Evolutionary conservation across 2,329 filamentous ascomycete genomes (phyloP).

Genomic region (Colletotrichum sp.): DNA sequence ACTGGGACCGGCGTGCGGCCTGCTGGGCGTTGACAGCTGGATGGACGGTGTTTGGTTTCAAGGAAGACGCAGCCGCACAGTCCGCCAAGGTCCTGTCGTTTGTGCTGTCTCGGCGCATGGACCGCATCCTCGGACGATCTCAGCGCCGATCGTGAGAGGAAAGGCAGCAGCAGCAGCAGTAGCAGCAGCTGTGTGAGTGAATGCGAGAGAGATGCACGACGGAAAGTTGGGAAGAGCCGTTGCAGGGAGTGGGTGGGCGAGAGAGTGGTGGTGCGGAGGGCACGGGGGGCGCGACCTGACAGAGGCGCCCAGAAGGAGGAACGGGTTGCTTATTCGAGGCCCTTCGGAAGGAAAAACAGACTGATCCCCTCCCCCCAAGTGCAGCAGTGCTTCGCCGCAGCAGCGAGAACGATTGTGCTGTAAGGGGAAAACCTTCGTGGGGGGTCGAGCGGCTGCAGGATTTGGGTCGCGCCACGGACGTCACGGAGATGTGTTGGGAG

Average conservation of each 20-base stretch:
- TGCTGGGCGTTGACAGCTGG: conserved; percentile 3
- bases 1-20: not conserved
- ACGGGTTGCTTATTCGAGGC: not conserved
- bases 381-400: conserved; percentile 5
- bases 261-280: not conserved
- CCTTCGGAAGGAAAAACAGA: not conserved
- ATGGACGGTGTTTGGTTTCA: conserved; percentile 18
- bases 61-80: conserved; percentile 15
- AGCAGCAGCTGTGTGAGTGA: not conserved
- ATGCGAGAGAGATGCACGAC: not conserved
- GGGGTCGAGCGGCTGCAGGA: not conserved
- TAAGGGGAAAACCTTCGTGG: not conserved
- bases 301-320: not conserved
- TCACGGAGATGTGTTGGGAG: not conserved
- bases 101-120: conserved; percentile 11
- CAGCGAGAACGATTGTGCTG: not conserved
- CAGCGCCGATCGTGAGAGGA: conserved; percentile 6
- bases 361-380: not conserved
- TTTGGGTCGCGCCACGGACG: not conserved
- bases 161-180: not conserved
- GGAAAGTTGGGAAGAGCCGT: not conserved
- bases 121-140: conserved; percentile 19
- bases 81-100: not conserved
- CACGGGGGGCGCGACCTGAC: not conserved
- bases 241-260: not conserved